These are phyloP conservation scores for Rhizopogon roseolus DNA, from an alignment of 768 basidiomycete genomes.

Conservation along the genomic window DNA sequence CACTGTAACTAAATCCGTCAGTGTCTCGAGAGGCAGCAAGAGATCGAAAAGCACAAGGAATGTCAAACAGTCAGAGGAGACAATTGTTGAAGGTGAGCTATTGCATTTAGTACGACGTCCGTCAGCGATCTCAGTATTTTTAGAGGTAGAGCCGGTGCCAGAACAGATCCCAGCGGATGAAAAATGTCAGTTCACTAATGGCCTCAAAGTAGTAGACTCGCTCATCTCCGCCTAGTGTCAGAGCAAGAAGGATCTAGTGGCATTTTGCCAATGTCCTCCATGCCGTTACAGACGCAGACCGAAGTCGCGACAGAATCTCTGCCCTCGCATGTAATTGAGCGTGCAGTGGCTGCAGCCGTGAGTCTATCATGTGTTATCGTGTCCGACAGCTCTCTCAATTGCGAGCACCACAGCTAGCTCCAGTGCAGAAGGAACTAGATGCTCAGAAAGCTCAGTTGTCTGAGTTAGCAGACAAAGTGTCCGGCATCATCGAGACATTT, in stretches of 20 bases:
- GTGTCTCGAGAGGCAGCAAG: slow-evolving; percentile 40
- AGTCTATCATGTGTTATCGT: slow-evolving; percentile 8
- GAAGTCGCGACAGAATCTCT: not conserved
- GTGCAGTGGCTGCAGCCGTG: slow-evolving; percentile 23
- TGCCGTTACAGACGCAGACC: not conserved
- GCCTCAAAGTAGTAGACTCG: not conserved
- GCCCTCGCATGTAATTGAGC: slow-evolving; percentile 2
- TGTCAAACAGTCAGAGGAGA: slow-evolving; percentile 46
- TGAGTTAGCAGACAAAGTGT: slow-evolving; percentile 25
- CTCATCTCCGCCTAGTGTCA: not conserved
- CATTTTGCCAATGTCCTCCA: not conserved
- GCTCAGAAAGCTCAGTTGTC: slow-evolving; percentile 41
- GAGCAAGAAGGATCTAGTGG: not conserved
- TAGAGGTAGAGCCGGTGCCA: slow-evolving; percentile 23
- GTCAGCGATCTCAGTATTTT: slow-evolving; percentile 8
- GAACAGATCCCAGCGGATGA: not conserved
- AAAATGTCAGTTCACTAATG: not conserved
- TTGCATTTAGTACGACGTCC: not conserved
- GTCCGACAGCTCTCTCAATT: slow-evolving; percentile 2
- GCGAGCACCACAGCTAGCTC: slow-evolving; percentile 35
- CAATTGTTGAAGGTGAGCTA: slow-evolving; percentile 49
- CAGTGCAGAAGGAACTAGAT: slow-evolving; percentile 47
- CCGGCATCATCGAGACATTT: slow-evolving; percentile 24
- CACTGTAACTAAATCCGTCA: slow-evolving; percentile 54
- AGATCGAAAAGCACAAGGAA: slow-evolving; percentile 47